Evolutionary conservation across 345 rosid species (phyloP).

Genomic region (Alliaria petiolata): DNA sequence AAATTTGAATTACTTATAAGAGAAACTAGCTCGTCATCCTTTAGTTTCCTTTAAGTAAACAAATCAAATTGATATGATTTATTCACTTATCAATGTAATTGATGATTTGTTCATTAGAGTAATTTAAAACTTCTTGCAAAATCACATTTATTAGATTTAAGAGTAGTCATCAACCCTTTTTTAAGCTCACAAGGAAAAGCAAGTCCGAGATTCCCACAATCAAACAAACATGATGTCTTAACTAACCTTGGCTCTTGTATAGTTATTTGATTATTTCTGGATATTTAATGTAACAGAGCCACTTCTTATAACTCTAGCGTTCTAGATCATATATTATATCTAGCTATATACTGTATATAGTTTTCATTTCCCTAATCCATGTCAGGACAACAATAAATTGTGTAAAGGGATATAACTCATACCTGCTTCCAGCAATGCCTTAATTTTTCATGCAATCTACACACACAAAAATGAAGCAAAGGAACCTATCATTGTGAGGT

Average conservation of each 20-base stretch:
- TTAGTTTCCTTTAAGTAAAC: background rate
- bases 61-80: background rate
- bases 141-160: background rate
- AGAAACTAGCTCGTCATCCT: background rate
- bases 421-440: slow-evolving; percentile 23
- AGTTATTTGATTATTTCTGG: slow-evolving; percentile 6
- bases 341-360: slow-evolving; percentile 4
- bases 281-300: background rate
- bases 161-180: background rate
- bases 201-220: background rate
- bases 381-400: background rate
- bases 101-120: background rate
- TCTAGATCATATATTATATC: slow-evolving; percentile 16
- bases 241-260: background rate
- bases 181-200: background rate
- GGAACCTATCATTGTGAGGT: background rate
- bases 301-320: background rate
- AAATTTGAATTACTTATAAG: background rate
- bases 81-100: background rate
- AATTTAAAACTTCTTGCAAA: background rate
- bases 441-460: slow-evolving; percentile 26
- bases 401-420: slow-evolving; percentile 7
- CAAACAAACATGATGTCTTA: slow-evolving; percentile 1
- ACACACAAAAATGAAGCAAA: background rate
- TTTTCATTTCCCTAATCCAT: background rate